These are phyloP conservation scores for Strigomonas galati DNA, from an alignment of 208 protist species.

Conservation along the genomic window DNA sequence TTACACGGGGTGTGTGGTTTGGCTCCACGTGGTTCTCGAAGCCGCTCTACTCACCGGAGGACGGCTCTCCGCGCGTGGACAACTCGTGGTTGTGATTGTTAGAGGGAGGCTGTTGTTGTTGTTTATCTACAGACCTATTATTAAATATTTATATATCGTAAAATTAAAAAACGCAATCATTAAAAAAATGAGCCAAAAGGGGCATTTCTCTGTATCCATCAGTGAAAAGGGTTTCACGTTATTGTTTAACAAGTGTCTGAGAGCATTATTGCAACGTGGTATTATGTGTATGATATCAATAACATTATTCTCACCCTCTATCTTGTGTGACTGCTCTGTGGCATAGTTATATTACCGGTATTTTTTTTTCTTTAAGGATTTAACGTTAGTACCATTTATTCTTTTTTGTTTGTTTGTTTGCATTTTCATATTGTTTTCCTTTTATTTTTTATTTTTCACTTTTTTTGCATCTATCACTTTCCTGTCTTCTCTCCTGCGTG, in stretches of 20 bases:
- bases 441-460: background rate
- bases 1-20: conserved; percentile 73
- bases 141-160: background rate
- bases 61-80: conserved; percentile 21
- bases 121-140: background rate
- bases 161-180: conserved; percentile 5
- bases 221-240: too few relatives aligned
- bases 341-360: background rate
- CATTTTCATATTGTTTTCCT: background rate
- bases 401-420: background rate
- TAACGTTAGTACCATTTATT: too few relatives aligned
- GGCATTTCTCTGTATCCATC: too few relatives aligned
- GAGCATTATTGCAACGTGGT: too few relatives aligned
- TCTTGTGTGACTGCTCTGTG: conserved; percentile 9
- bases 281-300: too few relatives aligned
- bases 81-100: conserved; percentile 1
- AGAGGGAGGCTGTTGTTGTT: background rate
- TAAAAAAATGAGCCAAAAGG: too few relatives aligned
- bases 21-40: conserved; percentile 63
- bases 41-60: conserved; percentile 47
- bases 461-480: conserved; percentile 1
- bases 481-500: background rate
- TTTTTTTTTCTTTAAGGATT: background rate
- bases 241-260: too few relatives aligned
- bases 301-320: too few relatives aligned